Evolutionary conservation across 148 eudicot species (phyloP), one percentile per base, ranked within the genome.

Genomic region (Camellia granthamiana): DNA sequence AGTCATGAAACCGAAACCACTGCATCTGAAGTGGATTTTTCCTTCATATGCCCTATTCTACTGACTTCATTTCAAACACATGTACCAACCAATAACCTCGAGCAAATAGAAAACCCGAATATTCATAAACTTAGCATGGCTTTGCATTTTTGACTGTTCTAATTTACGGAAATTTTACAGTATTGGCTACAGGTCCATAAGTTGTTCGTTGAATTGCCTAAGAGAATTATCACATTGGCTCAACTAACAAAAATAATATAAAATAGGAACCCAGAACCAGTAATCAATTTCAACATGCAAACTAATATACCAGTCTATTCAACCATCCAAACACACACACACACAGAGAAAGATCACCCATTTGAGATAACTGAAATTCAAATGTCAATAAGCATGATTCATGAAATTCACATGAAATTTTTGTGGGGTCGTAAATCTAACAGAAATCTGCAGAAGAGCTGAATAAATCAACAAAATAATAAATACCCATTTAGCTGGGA

Each of bases 21-120:
- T 68, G 11, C 58, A 68, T 68, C 72, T 68, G 72, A 42, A 68
- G 18, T 42, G 51, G 51, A 68, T 68, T 68, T 68, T 43, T 42
- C 51, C 19, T 68, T 67, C 71, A 1, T 14, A 67, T 41, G 2
- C 58, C 58, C 11, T 55, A 55, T 42, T 43, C 21, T 15, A 68
- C 51, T 47, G 47, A 68, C 70, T 41, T 15, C 13, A 13, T 1
- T 11, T 68, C 49, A 42, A 16, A 14, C 13, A 18, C 13, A 41
- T 6, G 49, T 42, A 30, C n/a, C 63, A 14, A 74, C 44, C 71
- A 67, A 67, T 67, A 41, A 41, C 18, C 47, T 67, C 42, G 12
- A 11, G 16, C 13, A 38, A 4, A 67, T 41, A 67, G 47, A 12
- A 30, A 74, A 30, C 15, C 19, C 19, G 4, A 74, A 7, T 51